phyloP scores from a whole-genome alignment of 2,329 filamentous ascomycete species.

The Akanthomyces muscarius region DNA sequence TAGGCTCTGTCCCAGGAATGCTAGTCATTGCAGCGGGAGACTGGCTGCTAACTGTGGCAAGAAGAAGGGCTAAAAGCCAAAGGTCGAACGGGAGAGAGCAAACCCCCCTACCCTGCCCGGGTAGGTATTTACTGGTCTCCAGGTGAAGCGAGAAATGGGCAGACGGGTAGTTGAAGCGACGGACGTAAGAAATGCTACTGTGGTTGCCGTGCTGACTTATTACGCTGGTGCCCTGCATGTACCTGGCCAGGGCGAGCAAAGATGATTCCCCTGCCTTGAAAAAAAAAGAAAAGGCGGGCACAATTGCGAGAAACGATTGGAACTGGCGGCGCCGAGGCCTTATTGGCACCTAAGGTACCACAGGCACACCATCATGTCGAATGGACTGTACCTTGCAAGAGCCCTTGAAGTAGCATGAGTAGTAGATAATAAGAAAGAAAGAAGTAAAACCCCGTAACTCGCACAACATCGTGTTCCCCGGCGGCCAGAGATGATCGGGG shows the following conservation, averaged over 20 bases:
- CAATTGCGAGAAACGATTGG: not conserved
- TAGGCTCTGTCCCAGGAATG: constrained; percentile 3
- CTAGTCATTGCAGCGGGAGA: not conserved
- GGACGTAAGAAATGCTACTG: not conserved
- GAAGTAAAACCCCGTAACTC: not conserved
- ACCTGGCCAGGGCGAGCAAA: not conserved
- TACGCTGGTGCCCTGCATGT: not conserved
- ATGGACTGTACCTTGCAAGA: not conserved
- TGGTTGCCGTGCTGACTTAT: constrained; percentile 12
- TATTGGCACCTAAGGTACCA: not conserved
- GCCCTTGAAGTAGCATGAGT: not conserved
- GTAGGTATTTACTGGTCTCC: not conserved
- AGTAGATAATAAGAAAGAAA: not conserved
- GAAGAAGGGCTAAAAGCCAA: not conserved
- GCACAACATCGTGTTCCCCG: not conserved
- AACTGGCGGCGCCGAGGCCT: not conserved
- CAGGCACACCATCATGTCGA: not conserved
- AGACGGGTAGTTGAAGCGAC: not conserved
- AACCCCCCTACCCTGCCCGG: not conserved
- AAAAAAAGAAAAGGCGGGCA: not conserved
- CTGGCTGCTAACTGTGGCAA: not conserved
- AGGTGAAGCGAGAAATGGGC: not conserved
- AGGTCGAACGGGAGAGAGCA: not conserved
- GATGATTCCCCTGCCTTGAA: not conserved
- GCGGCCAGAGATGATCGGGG: not conserved